Evolutionary conservation across 495 filamentous ascomycete genomes (phyloP).

Genomic region (Aspergillus sparsus): DNA sequence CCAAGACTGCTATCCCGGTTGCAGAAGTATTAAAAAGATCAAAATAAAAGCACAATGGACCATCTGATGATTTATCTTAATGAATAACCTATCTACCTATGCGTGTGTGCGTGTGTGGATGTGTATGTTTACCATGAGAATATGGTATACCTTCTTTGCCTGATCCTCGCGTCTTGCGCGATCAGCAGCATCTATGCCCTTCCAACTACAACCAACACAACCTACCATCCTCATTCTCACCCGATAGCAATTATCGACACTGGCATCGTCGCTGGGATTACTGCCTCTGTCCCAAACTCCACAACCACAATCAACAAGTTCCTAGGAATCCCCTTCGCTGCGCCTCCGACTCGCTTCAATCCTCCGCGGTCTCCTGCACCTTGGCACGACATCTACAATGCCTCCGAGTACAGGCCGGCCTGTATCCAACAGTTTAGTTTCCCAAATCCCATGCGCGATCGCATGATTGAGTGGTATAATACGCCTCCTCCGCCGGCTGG

Average conservation of each 20-base stretch:
- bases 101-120: too few species aligned
- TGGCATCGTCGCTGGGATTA: slow-evolving; percentile 31
- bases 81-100: too few species aligned
- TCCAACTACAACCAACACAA: too few species aligned
- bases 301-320: slow-evolving; percentile 31
- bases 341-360: slow-evolving; percentile 38
- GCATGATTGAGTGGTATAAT: not conserved
- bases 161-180: too few species aligned
- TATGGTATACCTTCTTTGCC: too few species aligned
- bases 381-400: slow-evolving; percentile 27
- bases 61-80: too few species aligned
- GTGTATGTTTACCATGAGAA: too few species aligned
- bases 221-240: not conserved
- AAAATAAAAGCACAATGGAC: too few species aligned
- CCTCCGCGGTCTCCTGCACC: slow-evolving; percentile 27
- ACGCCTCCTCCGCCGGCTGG: slow-evolving; percentile 7
- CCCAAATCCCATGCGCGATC: not conserved
- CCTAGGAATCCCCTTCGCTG: slow-evolving; percentile 36
- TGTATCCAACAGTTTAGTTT: slow-evolving; percentile 43
- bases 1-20: too few species aligned
- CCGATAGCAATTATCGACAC: slow-evolving; percentile 28
- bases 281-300: slow-evolving; percentile 26
- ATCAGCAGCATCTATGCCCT: too few species aligned
- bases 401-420: slow-evolving; percentile 31
- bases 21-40: too few species aligned